Evolutionary conservation across 1,284 basidiomycete species (phyloP).

Genomic region (Taiwanofungus camphoratus): DNA sequence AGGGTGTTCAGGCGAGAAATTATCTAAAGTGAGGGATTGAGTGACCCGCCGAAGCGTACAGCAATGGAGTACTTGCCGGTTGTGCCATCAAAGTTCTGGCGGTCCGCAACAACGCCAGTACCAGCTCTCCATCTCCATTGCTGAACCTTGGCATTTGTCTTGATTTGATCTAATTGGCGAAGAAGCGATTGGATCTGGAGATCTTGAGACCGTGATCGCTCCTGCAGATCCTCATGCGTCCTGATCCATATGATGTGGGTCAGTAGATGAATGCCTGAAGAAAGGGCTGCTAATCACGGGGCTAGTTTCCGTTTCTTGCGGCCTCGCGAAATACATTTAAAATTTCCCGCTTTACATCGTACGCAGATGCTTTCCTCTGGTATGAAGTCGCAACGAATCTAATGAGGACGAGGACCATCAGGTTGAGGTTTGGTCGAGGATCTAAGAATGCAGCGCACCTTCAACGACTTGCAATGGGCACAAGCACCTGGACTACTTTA

Average conservation of each 20-base stretch:
- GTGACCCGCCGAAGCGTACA: no score
- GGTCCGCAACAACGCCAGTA: background rate
- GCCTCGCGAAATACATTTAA: constrained; percentile 43
- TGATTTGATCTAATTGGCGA: constrained; percentile 41
- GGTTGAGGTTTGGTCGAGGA: no score
- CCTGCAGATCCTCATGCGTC: constrained; percentile 52
- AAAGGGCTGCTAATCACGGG: constrained; percentile 33
- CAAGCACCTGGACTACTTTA: constrained; percentile 39
- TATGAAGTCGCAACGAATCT: constrained; percentile 50
- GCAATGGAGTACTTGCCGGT: no score
- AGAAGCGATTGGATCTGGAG: constrained; percentile 42
- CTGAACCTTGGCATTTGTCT: constrained; percentile 35
- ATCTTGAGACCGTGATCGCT: constrained; percentile 43
- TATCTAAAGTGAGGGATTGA: no score
- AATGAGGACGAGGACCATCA: background rate
- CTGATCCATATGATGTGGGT: constrained; percentile 32
- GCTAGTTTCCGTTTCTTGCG: constrained; percentile 54
- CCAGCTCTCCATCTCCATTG: constrained; percentile 34
- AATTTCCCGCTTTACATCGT: constrained; percentile 39
- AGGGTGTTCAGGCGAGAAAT: no score
- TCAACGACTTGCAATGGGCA: constrained; percentile 54
- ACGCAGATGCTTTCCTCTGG: constrained; percentile 40
- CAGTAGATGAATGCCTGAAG: constrained; percentile 1
- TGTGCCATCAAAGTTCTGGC: no score
- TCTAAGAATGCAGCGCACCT: constrained; percentile 30